Evolutionary conservation across 2,329 filamentous ascomycete species (phyloP), one percentile per base, ranked within the genome.

Genomic region (Neospermospora avenae): DNA sequence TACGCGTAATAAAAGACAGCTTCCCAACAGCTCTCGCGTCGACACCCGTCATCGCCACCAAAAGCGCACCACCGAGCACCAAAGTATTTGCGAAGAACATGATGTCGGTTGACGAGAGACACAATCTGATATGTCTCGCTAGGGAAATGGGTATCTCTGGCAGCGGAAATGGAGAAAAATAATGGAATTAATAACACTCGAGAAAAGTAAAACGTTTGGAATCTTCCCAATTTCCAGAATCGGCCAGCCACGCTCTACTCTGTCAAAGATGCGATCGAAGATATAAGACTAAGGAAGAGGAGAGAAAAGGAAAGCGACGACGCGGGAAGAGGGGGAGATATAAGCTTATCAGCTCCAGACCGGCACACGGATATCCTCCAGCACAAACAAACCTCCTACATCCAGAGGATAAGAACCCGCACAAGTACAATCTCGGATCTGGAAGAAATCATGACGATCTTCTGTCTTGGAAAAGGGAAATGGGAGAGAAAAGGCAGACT

Each of bases 11-110:
- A 18, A 58, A 51, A 14, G 42, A 39, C 34, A 39, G 3, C 46
- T 56, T 57, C 31, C 45, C 59, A 58, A 65, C 62, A 16, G 63
- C 58, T 45, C 63, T 60, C 11, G 61, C 59, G 13, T 57, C 55
- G 13, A 39, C 44, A 16, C 44, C 44, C 7, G 45, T 35, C 46
- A 48, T 58, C 39, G 64, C 64, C 22, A 55, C 46, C 61, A 55
- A 42, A 37, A 64, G 28, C 11, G 20, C 60, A 49, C 54, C 59
- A 45, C 57, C 46, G 34, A 61, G 48, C 49, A 65, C 61, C 58
- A 66, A 61, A 60, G 61, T 37, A 59, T 57, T 60, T 55, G 51
- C 37, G 57, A 59, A 35, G n/a, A 60, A 61, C 61, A 66, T 64
- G 64, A 60, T 20, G 42, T 25, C 6, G 5, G 11, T 31, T 31